Evolutionary conservation across 179 eudicot genomes (phyloP).

Genomic region (Beta macrorhiza): DNA sequence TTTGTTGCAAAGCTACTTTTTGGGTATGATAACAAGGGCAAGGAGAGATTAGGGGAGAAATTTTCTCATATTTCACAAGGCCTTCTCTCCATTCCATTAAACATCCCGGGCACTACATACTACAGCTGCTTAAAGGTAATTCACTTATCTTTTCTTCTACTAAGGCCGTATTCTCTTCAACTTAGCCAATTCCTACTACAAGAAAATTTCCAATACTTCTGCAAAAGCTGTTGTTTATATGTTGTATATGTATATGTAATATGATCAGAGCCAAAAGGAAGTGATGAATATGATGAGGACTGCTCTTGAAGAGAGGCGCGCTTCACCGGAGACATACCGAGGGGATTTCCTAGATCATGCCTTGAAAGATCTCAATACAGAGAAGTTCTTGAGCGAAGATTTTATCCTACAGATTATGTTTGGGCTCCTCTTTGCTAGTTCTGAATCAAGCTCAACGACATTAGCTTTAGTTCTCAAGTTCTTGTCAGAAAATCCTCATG

Average conservation of each 20-base stretch:
- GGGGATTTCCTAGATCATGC: constrained; percentile 62
- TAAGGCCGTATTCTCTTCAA: not conserved
- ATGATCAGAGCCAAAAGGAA: constrained; percentile 43
- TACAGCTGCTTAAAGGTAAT: constrained; percentile 60
- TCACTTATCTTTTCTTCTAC: not conserved
- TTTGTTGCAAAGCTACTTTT: constrained; percentile 47
- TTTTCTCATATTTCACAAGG: constrained; percentile 46
- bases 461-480: constrained; percentile 58
- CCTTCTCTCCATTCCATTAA: constrained; percentile 53
- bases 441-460: constrained; percentile 55
- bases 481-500: constrained; percentile 57
- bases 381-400: constrained; percentile 59
- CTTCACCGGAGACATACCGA: constrained; percentile 34
- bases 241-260: not conserved
- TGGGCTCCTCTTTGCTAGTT: constrained; percentile 58
- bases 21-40: constrained; percentile 48
- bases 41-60: constrained; percentile 42
- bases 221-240: too few relatives aligned
- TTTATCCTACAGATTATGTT: constrained; percentile 62
- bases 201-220: too few relatives aligned
- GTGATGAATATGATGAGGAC: constrained; percentile 46
- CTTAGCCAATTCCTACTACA: not conserved
- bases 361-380: constrained; percentile 45
- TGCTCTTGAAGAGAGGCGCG: constrained; percentile 36
- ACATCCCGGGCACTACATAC: constrained; percentile 59